Conservation (phyloP, 331 rosid genomes). For the Acacia pycnantha region DNA sequence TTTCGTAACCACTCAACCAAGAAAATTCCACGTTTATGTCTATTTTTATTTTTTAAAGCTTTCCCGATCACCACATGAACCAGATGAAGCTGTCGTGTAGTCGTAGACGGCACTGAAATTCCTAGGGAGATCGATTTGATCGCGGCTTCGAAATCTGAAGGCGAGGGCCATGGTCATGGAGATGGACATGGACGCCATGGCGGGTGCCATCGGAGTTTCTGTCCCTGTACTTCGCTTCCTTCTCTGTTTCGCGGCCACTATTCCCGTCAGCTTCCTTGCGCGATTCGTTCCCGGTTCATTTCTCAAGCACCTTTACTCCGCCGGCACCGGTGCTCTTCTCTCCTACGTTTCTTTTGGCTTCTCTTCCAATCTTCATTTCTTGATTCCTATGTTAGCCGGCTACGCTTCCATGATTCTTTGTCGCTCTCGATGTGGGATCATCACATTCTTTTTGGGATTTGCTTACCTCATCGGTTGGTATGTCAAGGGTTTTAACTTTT, state of each 20-base stretch:
- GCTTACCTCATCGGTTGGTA: constrained; percentile 77
- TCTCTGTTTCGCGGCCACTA: constrained; percentile 63
- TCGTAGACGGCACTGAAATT: not conserved
- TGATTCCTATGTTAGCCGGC: constrained; percentile 61
- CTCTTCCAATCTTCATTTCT: constrained; percentile 71
- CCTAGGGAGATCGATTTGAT: not conserved
- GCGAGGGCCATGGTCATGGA: constrained; percentile 36
- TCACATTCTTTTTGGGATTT: constrained; percentile 58
- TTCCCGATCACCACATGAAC: not conserved
- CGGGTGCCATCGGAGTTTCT: constrained; percentile 62
- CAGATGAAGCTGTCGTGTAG: not conserved
- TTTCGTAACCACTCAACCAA: not conserved
- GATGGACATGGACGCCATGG: constrained; percentile 73
- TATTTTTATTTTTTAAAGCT: not conserved
- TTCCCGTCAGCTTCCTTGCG: constrained; percentile 62
- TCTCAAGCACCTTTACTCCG: constrained; percentile 60
- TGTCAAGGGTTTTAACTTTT: not conserved
- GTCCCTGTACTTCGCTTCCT: constrained; percentile 72
- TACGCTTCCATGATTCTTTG: constrained; percentile 63
- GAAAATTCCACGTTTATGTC: too few relatives aligned
- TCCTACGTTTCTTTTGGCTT: constrained; percentile 73
- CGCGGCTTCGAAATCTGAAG: not conserved
- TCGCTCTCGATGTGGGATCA: constrained; percentile 57
- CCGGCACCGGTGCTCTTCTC: constrained; percentile 53
- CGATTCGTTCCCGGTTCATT: constrained; percentile 49